These are phyloP conservation scores for Dimargaris cristalligena DNA, from an alignment of 192 early-diverging fungal genomes.

Conservation along the genomic window DNA sequence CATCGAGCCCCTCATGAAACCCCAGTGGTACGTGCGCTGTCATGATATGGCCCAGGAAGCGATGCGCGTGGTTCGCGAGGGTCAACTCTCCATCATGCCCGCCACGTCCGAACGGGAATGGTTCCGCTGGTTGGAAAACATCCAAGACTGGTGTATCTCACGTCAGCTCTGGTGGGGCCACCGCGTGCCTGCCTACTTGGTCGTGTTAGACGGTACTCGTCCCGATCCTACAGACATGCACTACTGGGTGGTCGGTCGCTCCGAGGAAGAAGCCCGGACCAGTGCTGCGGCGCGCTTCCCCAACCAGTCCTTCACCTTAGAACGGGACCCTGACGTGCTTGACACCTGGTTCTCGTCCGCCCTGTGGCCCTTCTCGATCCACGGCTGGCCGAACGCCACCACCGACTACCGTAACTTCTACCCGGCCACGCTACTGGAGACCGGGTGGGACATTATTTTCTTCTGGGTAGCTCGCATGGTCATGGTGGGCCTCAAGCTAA, in stretches of 20 bases:
- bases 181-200: conserved; percentile 86
- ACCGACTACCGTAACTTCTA: conserved; percentile 72
- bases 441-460: conserved; percentile 97
- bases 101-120: conserved; percentile 77
- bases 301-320: conserved; percentile 57
- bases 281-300: conserved; percentile 70
- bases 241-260: conserved; percentile 79
- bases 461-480: conserved; percentile 99
- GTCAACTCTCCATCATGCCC: conserved; percentile 70
- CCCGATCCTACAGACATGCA: conserved; percentile 35
- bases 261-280: conserved; percentile 51
- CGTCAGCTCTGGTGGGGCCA: conserved; percentile 99
- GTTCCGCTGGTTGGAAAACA: conserved; percentile 91
- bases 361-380: conserved; percentile 94
- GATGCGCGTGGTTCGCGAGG: conserved; percentile 59
- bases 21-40: conserved; percentile 98
- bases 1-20: conserved; percentile 96
- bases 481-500: conserved; percentile 92
- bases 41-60: conserved; percentile 73
- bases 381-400: conserved; percentile 93
- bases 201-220: conserved; percentile 51
- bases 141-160: conserved; percentile 97
- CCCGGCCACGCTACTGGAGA: conserved; percentile 84
- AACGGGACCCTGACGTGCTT: conserved; percentile 92
- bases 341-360: conserved; percentile 99